These are phyloP conservation scores for Furculomyces boomerangus DNA, from an alignment of 371 early-diverging fungal species.

Conservation along the genomic window DNA sequence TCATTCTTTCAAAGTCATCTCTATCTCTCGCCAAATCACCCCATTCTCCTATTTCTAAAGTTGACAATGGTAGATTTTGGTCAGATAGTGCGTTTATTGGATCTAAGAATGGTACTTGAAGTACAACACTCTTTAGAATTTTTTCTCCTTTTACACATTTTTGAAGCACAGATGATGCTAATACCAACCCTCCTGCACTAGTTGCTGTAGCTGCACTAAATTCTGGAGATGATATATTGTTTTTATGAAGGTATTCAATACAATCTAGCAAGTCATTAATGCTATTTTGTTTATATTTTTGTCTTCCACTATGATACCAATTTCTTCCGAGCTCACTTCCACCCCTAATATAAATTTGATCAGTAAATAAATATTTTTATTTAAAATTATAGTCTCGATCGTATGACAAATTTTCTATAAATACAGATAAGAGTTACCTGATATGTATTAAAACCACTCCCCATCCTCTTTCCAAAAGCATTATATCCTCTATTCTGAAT, in stretches of 20 bases:
- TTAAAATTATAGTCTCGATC: background rate
- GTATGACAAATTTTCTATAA: background rate
- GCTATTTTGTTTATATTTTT: conserved; percentile 45
- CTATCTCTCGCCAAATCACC: conserved; percentile 46
- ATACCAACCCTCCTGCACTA: conserved; percentile 58
- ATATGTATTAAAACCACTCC: conserved; percentile 68
- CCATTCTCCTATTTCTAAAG: conserved; percentile 70
- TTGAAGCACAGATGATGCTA: conserved; percentile 32
- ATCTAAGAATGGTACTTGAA: conserved; percentile 76
- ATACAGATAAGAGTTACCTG: conserved; percentile 24
- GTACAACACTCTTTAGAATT: conserved; percentile 50
- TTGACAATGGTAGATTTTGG: conserved; percentile 49
- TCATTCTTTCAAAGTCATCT: conserved; percentile 35
- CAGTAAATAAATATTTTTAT: background rate
- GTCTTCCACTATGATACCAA: conserved; percentile 60
- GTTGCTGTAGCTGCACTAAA: conserved; percentile 42
- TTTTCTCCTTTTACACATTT: conserved; percentile 23
- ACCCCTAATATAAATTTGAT: conserved; percentile 29
- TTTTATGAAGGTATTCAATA: conserved; percentile 35
- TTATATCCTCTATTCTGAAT: conserved; percentile 61
- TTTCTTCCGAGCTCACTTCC: conserved; percentile 57
- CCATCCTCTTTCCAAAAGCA: conserved; percentile 63
- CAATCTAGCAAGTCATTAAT: conserved; percentile 50
- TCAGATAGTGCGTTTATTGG: conserved; percentile 65
- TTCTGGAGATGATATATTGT: conserved; percentile 29